Percentiles rank a stretch among this genome's conserved stretches.
These are phyloP conservation scores for Suillus brevipes DNA, from an alignment of 768 basidiomycete genomes.

Conservation along the genomic window DNA sequence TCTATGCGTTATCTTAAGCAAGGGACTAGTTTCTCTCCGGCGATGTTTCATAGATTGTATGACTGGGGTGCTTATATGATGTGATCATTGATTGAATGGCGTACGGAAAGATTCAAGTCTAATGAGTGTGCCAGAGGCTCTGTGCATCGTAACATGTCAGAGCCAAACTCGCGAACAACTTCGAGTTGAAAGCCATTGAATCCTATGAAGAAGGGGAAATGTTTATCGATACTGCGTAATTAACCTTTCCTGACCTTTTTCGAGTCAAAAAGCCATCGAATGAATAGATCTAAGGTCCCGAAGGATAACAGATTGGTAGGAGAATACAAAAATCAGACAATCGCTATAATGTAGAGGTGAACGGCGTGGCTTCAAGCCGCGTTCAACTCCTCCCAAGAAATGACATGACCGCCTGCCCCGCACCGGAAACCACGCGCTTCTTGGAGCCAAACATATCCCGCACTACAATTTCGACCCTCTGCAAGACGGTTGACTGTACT, in stretches of 20 bases:
- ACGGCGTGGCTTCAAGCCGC: not conserved
- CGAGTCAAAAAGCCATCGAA: not conserved
- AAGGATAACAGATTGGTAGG: not conserved
- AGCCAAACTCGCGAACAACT: not conserved
- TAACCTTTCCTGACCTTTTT: not conserved
- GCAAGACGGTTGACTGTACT: not conserved
- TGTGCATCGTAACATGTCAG: not conserved
- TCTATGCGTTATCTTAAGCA: not conserved
- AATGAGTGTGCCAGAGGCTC: not conserved
- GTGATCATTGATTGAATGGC: not conserved
- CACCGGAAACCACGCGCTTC: not conserved
- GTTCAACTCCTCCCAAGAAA: not conserved
- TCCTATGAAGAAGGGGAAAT: not conserved
- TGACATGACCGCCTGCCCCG: not conserved
- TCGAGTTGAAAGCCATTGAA: not conserved
- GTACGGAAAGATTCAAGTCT: not conserved
- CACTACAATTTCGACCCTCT: not conserved
- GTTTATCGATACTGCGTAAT: not conserved
- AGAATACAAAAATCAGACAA: not conserved
- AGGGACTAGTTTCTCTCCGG: not conserved
- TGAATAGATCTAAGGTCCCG: not conserved
- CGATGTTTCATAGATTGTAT: not conserved
- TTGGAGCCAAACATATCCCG: not conserved
- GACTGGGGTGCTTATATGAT: not conserved
- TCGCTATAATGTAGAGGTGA: not conserved